These are phyloP conservation scores for Ophioceras dolichostomum DNA, from an alignment of 2,329 filamentous ascomycete species.

Conservation along the genomic window DNA sequence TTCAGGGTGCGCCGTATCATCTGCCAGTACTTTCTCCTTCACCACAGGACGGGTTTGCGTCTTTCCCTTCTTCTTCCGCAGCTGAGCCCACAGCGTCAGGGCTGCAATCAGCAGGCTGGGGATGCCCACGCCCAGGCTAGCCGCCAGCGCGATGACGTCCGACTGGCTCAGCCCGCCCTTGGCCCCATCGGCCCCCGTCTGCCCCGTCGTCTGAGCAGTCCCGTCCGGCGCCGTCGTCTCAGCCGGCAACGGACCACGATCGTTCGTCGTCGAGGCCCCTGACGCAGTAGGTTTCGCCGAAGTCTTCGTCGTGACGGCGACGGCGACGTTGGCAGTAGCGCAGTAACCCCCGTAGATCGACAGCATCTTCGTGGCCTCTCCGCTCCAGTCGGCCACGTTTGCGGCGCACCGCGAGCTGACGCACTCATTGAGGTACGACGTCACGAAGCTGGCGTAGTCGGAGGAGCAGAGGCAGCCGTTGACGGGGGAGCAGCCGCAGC, in stretches of 20 bases:
- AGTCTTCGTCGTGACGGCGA: not conserved
- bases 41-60: too few species aligned
- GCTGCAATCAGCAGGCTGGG: constrained; percentile 20
- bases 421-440: constrained; percentile 12
- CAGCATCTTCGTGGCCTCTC: constrained; percentile 11
- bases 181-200: not conserved
- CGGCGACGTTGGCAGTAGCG: constrained; percentile 11
- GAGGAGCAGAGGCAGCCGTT: constrained; percentile 14
- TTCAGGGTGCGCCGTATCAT: too few species aligned
- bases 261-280: not conserved
- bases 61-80: constrained; percentile 9
- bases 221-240: not conserved
- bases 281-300: not conserved
- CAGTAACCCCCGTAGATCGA: constrained; percentile 12
- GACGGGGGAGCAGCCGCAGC: constrained; percentile 12
- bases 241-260: too few species aligned
- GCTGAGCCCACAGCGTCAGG: constrained; percentile 9
- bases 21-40: too few species aligned
- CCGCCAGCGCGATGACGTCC: constrained; percentile 13
- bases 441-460: constrained; percentile 10
- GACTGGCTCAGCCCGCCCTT: constrained; percentile 12
- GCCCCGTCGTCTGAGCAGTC: not conserved
- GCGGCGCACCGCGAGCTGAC: constrained; percentile 11
- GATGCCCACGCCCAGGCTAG: constrained; percentile 14
- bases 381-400: constrained; percentile 8